Conservation (phyloP, 176 grass and related monocot species). For the Triticum aestivum region IWGSC_CS_RefSeq_v2.1 NC_057812.1:6863262-6863761, state of each 20-base stretch:
- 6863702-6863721: constrained; percentile 62
- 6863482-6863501: constrained; percentile 76
- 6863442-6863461: neutral
- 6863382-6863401: neutral
- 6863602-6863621: constrained; percentile 17
- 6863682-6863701: constrained; percentile 54
- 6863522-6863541: constrained; percentile 78
- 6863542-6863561: constrained; percentile 30
- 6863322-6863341: constrained; percentile 28
- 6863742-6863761: constrained; percentile 93
- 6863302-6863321: constrained; percentile 52
- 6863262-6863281: constrained; percentile 70
- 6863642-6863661: constrained; percentile 50
- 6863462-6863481: constrained; percentile 61
- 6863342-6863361: constrained; percentile 64
- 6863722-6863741: constrained; percentile 98
- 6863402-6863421: neutral
- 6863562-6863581: constrained; percentile 31
- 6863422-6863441: neutral
- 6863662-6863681: constrained; percentile 74
- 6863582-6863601: constrained; percentile 40
- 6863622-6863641: constrained; percentile 53
- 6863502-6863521: constrained; percentile 89
- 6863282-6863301: constrained; percentile 45
- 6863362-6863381: constrained; percentile 87